Conservation (phyloP, 1,139 yeast genomes). For the Saccharomyces hybrid region DNA sequence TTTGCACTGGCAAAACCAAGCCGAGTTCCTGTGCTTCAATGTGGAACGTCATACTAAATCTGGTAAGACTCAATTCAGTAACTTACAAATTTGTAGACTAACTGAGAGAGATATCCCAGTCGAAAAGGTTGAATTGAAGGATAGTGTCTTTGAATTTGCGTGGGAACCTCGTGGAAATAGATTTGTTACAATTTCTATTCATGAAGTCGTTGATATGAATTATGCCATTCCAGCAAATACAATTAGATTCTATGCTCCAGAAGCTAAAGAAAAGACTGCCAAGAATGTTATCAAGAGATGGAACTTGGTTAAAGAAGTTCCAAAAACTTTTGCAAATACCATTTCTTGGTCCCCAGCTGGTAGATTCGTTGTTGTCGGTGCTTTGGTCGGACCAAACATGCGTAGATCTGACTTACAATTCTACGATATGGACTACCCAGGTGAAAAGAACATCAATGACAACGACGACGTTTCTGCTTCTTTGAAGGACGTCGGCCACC, state of each 20-base stretch:
- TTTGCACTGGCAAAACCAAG: conserved; percentile 91
- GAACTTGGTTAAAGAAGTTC: conserved; percentile 48
- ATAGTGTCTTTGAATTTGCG: conserved; percentile 77
- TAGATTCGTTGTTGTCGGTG: conserved; percentile 73
- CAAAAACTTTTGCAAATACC: conserved; percentile 63
- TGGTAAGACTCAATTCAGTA: conserved; percentile 83
- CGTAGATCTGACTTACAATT: conserved; percentile 67
- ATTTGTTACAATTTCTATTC: conserved; percentile 67
- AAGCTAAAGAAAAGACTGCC: conserved; percentile 34
- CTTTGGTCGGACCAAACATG: conserved; percentile 48
- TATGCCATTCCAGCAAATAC: conserved; percentile 65
- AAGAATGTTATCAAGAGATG: conserved; percentile 43
- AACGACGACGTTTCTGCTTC: conserved; percentile 39
- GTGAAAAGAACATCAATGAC: conserved; percentile 39
- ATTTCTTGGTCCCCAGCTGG: conserved; percentile 91
- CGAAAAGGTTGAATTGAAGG: conserved; percentile 88
- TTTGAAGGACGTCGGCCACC: conserved; percentile 55
- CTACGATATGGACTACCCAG: conserved; percentile 80
- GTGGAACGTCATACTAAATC: conserved; percentile 97
- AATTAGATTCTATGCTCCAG: conserved; percentile 78
- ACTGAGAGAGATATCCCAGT: conserved; percentile 89
- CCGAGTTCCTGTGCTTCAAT: conserved; percentile 80
- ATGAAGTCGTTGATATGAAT: conserved; percentile 50
- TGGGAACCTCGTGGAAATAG: conserved; percentile 96
- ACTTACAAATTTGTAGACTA: conserved; percentile 84